These are phyloP conservation scores for Omphalotus guepiniiformis DNA, from an alignment of 768 basidiomycete species.

Conservation along the genomic window DNA sequence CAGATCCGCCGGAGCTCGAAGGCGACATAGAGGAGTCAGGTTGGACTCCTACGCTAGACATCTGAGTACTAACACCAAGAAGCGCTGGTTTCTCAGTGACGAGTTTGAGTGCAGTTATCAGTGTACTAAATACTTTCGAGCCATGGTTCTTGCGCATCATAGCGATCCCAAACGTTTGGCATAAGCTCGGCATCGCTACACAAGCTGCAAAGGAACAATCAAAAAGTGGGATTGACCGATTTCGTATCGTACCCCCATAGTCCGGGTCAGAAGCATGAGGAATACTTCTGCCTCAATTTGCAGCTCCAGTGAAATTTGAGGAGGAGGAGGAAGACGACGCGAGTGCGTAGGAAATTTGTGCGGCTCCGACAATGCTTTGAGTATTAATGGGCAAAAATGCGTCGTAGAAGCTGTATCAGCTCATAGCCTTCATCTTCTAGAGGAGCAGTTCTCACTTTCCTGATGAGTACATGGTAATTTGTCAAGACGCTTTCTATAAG, in stretches of 20 bases:
- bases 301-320: conserved; percentile 82
- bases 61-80: conserved; percentile 74
- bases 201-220: conserved; percentile 36
- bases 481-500: conserved; percentile 95
- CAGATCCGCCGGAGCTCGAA: conserved; percentile 33
- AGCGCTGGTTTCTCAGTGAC: conserved; percentile 86
- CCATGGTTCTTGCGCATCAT: conserved; percentile 62
- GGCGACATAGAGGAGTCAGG: conserved; percentile 27
- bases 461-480: conserved; percentile 84
- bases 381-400: conserved; percentile 85
- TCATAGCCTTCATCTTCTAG: no score
- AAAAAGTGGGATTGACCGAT: conserved; percentile 17
- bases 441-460: conserved; percentile 50
- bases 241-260: conserved; percentile 50
- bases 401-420: conserved; percentile 86
- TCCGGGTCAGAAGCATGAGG: conserved; percentile 64
- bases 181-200: conserved; percentile 80
- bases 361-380: conserved; percentile 79
- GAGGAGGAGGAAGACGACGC: conserved; percentile 89
- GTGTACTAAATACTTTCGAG: conserved; percentile 68
- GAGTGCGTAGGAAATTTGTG: conserved; percentile 84
- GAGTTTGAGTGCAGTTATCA: conserved; percentile 82
- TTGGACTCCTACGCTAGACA: conserved; percentile 71
- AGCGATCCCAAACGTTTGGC: conserved; percentile 74
- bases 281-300: conserved; percentile 85